Base-by-base conservation (phyloP, 2,329 filamentous ascomycete species). In the Piedraia hortae region DNA sequence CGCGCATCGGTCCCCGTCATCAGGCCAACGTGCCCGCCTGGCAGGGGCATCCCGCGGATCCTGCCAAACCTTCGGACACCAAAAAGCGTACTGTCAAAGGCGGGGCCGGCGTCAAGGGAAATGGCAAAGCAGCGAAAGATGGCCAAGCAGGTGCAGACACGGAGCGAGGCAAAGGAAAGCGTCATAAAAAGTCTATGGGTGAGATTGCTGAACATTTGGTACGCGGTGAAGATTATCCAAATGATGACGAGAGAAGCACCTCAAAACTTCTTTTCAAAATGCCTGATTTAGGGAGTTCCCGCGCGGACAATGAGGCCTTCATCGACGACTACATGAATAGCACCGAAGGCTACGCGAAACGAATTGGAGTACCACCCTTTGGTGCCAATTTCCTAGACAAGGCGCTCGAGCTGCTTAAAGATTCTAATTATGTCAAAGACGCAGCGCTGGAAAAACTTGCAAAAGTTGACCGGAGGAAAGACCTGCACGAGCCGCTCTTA, bases 151-250 rank as follows among this genome's bases (percentile, higher is more conserved):
- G 69, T 2, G 52, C 78, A 4, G 82, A 91, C 44, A 69, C 70
- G 5, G 77, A 91, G 32, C 80, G 73, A 34, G 56, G 65, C 18
- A 66, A 67, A 28, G 75, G 78, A 24, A 75, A 69, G 31, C 67
- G 80, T 10, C 82, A 82, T 1, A 85, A 80, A 44, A 91, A 78
- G 77, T 59, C 93, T 14, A 68, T 88, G 50, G 85, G 93, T 35
- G 75, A 85, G 41, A 85, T 85, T 1, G 48, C 62, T 3, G 85
- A 85, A 4, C 97, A 88, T 40, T 59, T 88, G 10, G 59, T 59
- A 22, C 70, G 85, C 27, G 85, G 85, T 12, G 72, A 80, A 34
- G 82, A 93, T 41, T 53, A 60, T 41, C 59, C 58, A 2, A 54
- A 70, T 31, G 61, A 71, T 29, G 72, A 88, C 37, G 59, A 69